Base-by-base conservation (phyloP, 139 green algal genomes). In the Nannochloris sp. region DNA sequence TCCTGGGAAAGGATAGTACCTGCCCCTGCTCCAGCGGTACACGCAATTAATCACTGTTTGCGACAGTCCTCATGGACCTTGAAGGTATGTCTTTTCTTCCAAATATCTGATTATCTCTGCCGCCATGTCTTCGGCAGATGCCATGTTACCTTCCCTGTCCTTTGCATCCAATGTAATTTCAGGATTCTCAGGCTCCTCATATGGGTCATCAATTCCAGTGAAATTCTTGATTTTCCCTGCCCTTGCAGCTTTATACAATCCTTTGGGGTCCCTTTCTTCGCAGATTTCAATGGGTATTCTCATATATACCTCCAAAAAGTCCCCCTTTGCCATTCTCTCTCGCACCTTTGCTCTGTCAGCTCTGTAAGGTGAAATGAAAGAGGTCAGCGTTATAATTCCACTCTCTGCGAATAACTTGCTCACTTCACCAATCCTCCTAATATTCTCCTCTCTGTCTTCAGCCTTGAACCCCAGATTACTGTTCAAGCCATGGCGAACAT, bases 311-410 rank as follows among this genome's bases (percentile, higher is more conserved):
- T 96, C 90, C 5, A 96, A 67, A 56, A 96, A 96, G 16, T 86
- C 76, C 21, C 80, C 81, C 12, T 57, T 27, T 5, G 19, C 25
- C 50, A 94, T 57, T 4, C 88, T 75, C 0, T 64, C 63, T 0
- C 90, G 75, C 3, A 92, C 87, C 0, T 36, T 44, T 9, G 88
- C 74, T 11, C 90, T 72, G 66, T 96, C 89, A 18, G 19, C 55
- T 44, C 40, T 63, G 71, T 97, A 98, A 25, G 92, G 92, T 4
- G 87, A 95, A 58, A 98, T 97, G 74, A 97, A 95, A 74, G 74
- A 85, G 10, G 92, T 87, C 1, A 98, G 70, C 0, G 89, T 94
- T 62, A 98, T 87, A 21, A 96, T 46, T 15, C 89, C 89, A 9
- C 81, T 73, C 57, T 96, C 87, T 5, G 87, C 80, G 51, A 96